These are phyloP conservation scores for Cotoneaster glaucophyllus DNA, from an alignment of 306 rosid genomes.

Conservation along the genomic window DNA sequence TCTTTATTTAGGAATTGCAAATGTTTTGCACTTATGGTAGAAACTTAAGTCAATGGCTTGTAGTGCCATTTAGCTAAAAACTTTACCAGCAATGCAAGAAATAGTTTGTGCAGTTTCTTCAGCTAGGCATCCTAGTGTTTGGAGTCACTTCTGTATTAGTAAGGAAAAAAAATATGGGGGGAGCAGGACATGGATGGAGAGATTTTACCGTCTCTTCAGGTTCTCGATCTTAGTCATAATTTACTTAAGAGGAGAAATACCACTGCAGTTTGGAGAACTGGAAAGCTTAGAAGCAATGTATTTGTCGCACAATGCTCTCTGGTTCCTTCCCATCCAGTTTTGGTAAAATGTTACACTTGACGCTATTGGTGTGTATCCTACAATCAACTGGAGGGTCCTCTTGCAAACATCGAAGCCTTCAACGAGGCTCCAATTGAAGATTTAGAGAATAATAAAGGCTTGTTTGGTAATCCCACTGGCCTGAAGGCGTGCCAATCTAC, in stretches of 20 bases:
- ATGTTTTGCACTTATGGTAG: too few relatives aligned
- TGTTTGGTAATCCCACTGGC: slow-evolving; percentile 7
- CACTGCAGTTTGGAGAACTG: slow-evolving; percentile 21
- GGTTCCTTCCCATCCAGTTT: slow-evolving; percentile 33
- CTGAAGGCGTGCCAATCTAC: neutral
- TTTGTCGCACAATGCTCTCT: slow-evolving; percentile 34
- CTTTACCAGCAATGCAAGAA: too few relatives aligned
- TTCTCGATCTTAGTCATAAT: slow-evolving; percentile 39
- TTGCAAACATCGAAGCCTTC: slow-evolving; percentile 14
- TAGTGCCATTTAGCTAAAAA: too few relatives aligned
- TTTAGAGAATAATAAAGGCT: slow-evolving; percentile 2
- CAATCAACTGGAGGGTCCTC: slow-evolving; percentile 20
- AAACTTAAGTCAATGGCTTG: too few relatives aligned
- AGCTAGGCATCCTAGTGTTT: too few relatives aligned
- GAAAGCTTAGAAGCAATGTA: slow-evolving; percentile 20
- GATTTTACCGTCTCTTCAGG: neutral
- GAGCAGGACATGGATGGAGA: too few relatives aligned
- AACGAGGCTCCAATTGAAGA: neutral
- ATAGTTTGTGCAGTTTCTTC: too few relatives aligned
- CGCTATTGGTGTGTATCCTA: slow-evolving; percentile 28
- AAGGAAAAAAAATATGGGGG: too few relatives aligned
- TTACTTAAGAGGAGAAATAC: slow-evolving; percentile 17
- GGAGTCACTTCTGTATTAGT: too few relatives aligned
- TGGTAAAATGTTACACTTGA: slow-evolving; percentile 12
- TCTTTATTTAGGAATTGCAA: too few relatives aligned